phyloP scores from a whole-genome alignment of 2,329 filamentous ascomycete genomes.

The Epicoccum nigrum region DNA sequence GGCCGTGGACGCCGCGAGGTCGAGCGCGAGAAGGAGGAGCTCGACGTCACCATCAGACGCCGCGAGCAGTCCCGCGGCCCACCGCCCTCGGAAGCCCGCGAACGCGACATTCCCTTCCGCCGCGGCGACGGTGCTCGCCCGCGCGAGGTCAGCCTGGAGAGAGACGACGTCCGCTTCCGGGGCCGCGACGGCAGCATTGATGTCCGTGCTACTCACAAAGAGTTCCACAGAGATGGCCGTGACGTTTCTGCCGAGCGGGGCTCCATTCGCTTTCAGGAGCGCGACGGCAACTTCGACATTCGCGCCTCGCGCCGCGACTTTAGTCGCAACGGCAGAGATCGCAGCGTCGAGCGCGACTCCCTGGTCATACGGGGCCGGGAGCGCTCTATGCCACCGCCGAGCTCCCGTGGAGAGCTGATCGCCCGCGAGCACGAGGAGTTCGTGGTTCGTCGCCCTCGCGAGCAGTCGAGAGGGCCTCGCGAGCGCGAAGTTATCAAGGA shows the following conservation, averaged over 20 bases:
- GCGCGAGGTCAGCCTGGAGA: constrained; percentile 45
- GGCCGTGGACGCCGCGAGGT: constrained; percentile 42
- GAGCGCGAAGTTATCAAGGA: constrained; percentile 46
- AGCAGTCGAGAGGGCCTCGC: constrained; percentile 42
- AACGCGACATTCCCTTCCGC: constrained; percentile 53
- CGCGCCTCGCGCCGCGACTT: constrained; percentile 45
- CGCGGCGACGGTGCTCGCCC: constrained; percentile 49
- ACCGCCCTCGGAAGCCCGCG: constrained; percentile 41
- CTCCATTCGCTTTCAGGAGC: constrained; percentile 41
- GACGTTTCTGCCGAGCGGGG: constrained; percentile 35
- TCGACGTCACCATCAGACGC: constrained; percentile 43
- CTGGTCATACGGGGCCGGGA: constrained; percentile 44
- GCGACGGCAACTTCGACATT: constrained; percentile 50
- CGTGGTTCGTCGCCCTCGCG: constrained; percentile 46
- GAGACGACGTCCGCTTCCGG: constrained; percentile 58
- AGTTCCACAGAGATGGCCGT: constrained; percentile 31
- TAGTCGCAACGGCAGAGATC: constrained; percentile 42
- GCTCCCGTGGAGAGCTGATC: constrained; percentile 44
- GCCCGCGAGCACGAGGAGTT: constrained; percentile 52
- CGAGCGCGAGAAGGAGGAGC: constrained; percentile 38
- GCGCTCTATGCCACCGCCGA: constrained; percentile 45
- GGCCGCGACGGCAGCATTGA: constrained; percentile 43
- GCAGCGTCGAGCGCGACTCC: constrained; percentile 44
- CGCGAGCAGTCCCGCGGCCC: constrained; percentile 45
- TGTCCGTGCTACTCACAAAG: constrained; percentile 32